Base-by-base conservation (phyloP, 768 basidiomycete genomes). In the Panaeolus papilionaceus region DNA sequence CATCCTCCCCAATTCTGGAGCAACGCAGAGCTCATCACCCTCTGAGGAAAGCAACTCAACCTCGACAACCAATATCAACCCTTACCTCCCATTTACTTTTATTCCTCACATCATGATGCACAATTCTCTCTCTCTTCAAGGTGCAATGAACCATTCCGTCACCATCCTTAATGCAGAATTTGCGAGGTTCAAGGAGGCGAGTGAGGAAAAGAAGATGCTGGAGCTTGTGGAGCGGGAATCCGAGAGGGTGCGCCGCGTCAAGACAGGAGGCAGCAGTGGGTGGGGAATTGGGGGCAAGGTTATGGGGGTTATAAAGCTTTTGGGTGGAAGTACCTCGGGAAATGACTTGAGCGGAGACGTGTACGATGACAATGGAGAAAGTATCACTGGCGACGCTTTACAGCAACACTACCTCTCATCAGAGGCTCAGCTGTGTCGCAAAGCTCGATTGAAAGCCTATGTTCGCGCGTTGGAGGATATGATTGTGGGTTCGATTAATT, bases 401-500 rank as follows among this genome's bases (percentile, higher is more conserved):
- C 20, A 49, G 3, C 47, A 49, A 6, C 23, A 8, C 4, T 49
- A 49, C 23, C 47, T 14, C 23, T 69, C 23, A 44, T 66, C 65
- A 33, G 44, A 16, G 38, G 51, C 38, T 49, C 68, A 0, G 0
- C 42, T 3, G 14, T n/a, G n/a, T 66, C 65, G 39, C 37, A 42
- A 37, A n/a, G 51, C 68, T 79, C 37, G 65, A 75, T 64, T 67
- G 62, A 69, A 69, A 47, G 71, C 76, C 4, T 88, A 86, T 70
- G 75, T 86, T 37, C 82, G 77, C n/a, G 84, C 84, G 7, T 73
- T 90, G 37, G 83, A 84, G 40, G 85, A 89, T 67, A 86, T 82
- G 68, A 81, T 91, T 44, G 79, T 83, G 2, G 89, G 89, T 8
- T 80, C 79, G n/a, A 71, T 87, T n/a, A 84, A 90, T 70, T 90